Percentiles rank a stretch among this genome's conserved stretches.
phyloP scores from a whole-genome alignment of 176 grass and related monocot species.

The Saccharum officinarum region DNA sequence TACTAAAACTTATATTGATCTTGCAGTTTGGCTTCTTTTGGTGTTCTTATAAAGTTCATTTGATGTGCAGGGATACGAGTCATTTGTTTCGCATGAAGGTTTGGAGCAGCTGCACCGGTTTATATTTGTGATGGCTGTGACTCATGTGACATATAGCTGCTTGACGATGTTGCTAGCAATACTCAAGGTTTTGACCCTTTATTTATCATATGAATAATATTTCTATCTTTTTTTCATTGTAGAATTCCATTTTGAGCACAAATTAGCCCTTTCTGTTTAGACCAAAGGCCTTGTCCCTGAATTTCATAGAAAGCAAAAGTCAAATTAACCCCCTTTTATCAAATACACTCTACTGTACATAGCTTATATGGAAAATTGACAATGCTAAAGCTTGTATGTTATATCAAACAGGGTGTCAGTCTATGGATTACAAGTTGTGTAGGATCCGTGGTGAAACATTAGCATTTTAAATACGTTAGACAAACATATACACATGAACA shows the following conservation, averaged over 20 bases:
- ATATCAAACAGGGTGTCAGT: not conserved
- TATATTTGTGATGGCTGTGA: constrained; percentile 99
- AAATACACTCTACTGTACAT: not conserved
- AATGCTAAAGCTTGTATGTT: not conserved
- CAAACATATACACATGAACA: not conserved
- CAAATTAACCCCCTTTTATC: not conserved
- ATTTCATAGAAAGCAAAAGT: not conserved
- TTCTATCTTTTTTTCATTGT: not conserved
- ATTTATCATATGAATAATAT: not conserved
- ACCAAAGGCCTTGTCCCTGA: not conserved
- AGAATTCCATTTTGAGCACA: not conserved
- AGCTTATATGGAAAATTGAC: not conserved
- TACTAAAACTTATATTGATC: not conserved
- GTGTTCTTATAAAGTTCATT: constrained; percentile 14
- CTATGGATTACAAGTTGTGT: not conserved
- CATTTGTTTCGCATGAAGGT: constrained; percentile 94
- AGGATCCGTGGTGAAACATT: not conserved
- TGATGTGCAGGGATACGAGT: constrained; percentile 71
- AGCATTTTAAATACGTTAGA: not conserved
- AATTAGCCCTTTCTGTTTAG: not conserved
- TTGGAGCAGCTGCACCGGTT: constrained; percentile 94
- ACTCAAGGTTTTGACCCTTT: constrained; percentile 60
- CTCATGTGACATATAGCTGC: constrained; percentile 93
- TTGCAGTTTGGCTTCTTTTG: constrained; percentile 12
- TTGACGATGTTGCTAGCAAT: constrained; percentile 94